Evolutionary conservation across 768 basidiomycete species (phyloP).

Genomic region (Pleurotus platypus): DNA sequence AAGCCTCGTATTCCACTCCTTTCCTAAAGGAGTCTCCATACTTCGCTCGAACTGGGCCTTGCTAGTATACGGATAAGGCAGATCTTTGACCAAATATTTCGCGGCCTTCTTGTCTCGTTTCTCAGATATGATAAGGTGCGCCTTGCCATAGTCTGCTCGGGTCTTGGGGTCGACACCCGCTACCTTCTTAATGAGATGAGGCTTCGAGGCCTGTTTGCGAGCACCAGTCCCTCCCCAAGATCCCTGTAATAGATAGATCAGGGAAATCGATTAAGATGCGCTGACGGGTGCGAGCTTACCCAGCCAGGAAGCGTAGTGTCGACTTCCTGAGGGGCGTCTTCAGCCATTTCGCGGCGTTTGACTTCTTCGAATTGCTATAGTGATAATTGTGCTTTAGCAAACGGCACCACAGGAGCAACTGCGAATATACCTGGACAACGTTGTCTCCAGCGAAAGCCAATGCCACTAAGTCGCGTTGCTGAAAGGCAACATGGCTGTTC

Average conservation of each 20-base stretch:
- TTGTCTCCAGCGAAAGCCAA: slow-evolving; percentile 97
- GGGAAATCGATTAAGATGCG: not conserved
- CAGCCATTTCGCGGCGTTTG: slow-evolving; percentile 78
- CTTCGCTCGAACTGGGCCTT: slow-evolving; percentile 88
- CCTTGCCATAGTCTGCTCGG: slow-evolving; percentile 81
- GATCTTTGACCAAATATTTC: slow-evolving; percentile 85
- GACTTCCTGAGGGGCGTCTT: slow-evolving; percentile 82
- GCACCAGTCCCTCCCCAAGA: slow-evolving; percentile 86
- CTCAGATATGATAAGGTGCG: slow-evolving; percentile 94
- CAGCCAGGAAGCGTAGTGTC: slow-evolving; percentile 94
- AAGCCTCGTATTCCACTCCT: slow-evolving; percentile 91
- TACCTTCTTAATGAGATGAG: slow-evolving; percentile 71
- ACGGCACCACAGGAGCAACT: not conserved
- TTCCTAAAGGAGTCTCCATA: slow-evolving; percentile 78
- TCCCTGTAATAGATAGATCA: slow-evolving; percentile 49
- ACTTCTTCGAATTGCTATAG: slow-evolving; percentile 79
- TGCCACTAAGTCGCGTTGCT: slow-evolving; percentile 90
- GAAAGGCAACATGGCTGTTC: slow-evolving; percentile 61
- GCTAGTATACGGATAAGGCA: slow-evolving; percentile 94
- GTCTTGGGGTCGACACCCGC: slow-evolving; percentile 75
- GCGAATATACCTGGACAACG: slow-evolving; percentile 71
- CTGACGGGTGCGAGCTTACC: slow-evolving; percentile 46
- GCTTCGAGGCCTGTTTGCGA: slow-evolving; percentile 35
- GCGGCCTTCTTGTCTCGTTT: slow-evolving; percentile 91
- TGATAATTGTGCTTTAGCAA: slow-evolving; percentile 3